Base-by-base conservation (phyloP, 345 rosid genomes). In the Citrus maxima region DNA sequence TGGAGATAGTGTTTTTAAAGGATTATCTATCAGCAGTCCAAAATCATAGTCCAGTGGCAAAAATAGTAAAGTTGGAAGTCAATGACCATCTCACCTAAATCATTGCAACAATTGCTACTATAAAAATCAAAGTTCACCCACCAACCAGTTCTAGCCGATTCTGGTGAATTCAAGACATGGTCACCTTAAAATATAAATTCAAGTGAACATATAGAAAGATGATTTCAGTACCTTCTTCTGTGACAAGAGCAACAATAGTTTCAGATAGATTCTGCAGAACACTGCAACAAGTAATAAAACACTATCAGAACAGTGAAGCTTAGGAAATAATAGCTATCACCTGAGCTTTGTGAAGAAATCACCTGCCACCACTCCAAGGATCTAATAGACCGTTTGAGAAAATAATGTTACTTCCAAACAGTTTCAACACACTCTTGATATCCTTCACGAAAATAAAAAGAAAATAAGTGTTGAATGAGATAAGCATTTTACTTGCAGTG, bases 321-420 rank as follows among this genome's bases (percentile, higher is more conserved):
- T 59, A 63, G 62, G 51, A 5, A 67, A 38, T 42, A 77, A 65
- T 37, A 75, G 25, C 37, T 10, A 54, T 58, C 24, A 42, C 49
- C 61, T 68, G 74, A 73, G 60, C 66, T 55, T 27, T 73, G 51
- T 56, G 19, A 55, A 77, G 67, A 72, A 65, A 74, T 82, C 77
- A 95, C 99, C 98, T 80, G 87, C 93, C 90, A 83, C 99, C 98
- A 85, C 99, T 95, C 96, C 98, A 95, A 51, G 99, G 99, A 92
- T 95, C 97, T 82, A 92, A 87, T 28, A 92, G 86, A 79, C 99
- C 99, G 61, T 90, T 95, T 66, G 98, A 93, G 90, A 95, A 93
- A 70, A 95, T 95, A 71, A 95, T 95, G 89, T 93, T 93, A 82
- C 98, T 92, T 78, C 97, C 98, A 67, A 92, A 95, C 27, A 42